Percentiles rank a stretch among this genome's conserved stretches.
phyloP scores from a whole-genome alignment of 139 green algal species.

The Chlamydomonas sphaeroides region DNA sequence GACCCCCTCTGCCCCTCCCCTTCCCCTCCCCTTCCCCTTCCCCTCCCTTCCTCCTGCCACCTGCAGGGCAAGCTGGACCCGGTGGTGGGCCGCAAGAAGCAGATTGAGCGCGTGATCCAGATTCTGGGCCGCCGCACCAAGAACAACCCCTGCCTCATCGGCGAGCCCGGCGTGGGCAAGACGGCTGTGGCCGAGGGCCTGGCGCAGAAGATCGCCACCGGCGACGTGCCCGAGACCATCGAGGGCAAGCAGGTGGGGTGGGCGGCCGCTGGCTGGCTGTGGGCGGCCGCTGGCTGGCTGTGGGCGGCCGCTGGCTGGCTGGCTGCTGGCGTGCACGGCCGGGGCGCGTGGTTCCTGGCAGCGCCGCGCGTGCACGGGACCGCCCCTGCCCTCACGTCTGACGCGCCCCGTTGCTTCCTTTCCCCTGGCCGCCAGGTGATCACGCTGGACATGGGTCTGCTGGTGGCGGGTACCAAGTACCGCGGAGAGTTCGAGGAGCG shows the following conservation, averaged over 20 bases:
- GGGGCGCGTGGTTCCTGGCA: too few relatives aligned
- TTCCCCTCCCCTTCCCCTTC: neutral
- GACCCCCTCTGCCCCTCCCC: too few relatives aligned
- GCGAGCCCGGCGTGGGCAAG: slow-evolving; percentile 98
- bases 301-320: neutral
- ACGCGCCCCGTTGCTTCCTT: neutral
- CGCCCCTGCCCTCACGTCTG: too few relatives aligned
- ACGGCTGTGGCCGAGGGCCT: slow-evolving; percentile 98
- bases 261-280: too few relatives aligned
- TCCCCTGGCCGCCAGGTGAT: slow-evolving; percentile 82
- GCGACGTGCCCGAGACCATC: slow-evolving; percentile 99
- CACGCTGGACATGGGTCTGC: slow-evolving; percentile 98
- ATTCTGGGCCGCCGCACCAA: slow-evolving; percentile 98
- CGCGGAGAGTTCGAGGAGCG: slow-evolving; percentile 99
- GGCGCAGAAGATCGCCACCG: slow-evolving; percentile 91
- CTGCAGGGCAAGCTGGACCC: slow-evolving; percentile 97
- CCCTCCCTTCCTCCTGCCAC: neutral
- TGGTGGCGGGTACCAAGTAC: slow-evolving; percentile 99
- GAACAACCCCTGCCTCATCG: slow-evolving; percentile 99
- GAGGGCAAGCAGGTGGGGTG: slow-evolving; percentile 95
- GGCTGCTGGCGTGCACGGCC: too few relatives aligned
- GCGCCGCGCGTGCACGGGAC: too few relatives aligned
- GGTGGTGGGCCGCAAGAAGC: slow-evolving; percentile 92
- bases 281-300: neutral
- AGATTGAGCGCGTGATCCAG: slow-evolving; percentile 99